Evolutionary conservation across 306 rosid genomes (phyloP).

Genomic region (Prunus davidiana): DNA sequence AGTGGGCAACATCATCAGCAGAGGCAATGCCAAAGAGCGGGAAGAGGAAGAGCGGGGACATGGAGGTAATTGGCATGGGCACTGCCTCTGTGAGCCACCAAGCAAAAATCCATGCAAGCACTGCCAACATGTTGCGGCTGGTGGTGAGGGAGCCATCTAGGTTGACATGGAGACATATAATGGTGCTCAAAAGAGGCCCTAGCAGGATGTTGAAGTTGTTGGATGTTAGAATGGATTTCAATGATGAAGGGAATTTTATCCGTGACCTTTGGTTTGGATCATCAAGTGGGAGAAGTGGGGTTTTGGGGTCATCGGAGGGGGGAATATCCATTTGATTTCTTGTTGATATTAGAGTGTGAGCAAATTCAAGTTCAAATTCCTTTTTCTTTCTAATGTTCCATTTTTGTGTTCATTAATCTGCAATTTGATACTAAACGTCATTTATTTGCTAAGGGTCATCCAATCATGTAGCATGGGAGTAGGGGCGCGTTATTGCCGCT

Average conservation of each 20-base stretch:
- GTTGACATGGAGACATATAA: constrained; percentile 43
- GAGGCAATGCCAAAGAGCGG: constrained; percentile 73
- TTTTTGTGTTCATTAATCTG: not conserved
- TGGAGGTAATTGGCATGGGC: constrained; percentile 75
- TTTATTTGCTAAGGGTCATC: too few relatives aligned
- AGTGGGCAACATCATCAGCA: constrained; percentile 65
- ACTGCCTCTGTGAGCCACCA: constrained; percentile 90
- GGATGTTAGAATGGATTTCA: constrained; percentile 29
- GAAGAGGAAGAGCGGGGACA: constrained; percentile 77
- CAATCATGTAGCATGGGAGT: not conserved
- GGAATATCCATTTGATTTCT: constrained; percentile 13
- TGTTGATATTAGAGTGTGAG: not conserved
- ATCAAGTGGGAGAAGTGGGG: constrained; percentile 56
- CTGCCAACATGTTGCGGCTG: constrained; percentile 63
- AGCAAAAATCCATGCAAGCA: constrained; percentile 65
- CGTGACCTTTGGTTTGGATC: constrained; percentile 20
- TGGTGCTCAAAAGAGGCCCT: constrained; percentile 54
- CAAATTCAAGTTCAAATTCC: not conserved
- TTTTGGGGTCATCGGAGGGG: constrained; percentile 38
- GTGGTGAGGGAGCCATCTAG: constrained; percentile 32
- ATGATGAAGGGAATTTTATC: not conserved
- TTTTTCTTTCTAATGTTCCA: not conserved
- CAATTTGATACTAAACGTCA: not conserved
- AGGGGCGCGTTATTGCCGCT: not conserved
- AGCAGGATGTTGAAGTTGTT: constrained; percentile 41